Percentiles rank a stretch among this genome's conserved stretches.
These are phyloP conservation scores for Sporothrix variecibatus DNA, from an alignment of 2,329 filamentous ascomycete genomes.

Conservation along the genomic window DNA sequence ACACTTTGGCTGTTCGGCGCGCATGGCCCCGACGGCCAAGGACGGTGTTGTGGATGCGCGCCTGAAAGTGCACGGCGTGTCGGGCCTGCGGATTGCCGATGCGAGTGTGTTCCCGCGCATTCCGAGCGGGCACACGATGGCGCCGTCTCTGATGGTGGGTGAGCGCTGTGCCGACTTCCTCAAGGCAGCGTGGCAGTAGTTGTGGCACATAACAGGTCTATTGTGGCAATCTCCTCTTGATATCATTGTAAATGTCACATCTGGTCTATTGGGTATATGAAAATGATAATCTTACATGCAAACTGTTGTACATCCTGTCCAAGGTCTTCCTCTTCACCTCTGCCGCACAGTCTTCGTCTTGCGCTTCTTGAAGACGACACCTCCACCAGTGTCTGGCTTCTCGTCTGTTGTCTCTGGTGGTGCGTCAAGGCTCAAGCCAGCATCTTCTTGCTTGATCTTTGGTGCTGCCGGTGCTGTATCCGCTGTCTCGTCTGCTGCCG, in stretches of 20 bases:
- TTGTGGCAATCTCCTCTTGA: background rate
- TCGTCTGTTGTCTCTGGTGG: background rate
- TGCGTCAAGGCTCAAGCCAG: background rate
- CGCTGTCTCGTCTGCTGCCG: background rate
- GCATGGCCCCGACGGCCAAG: slow-evolving; percentile 35
- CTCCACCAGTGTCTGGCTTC: background rate
- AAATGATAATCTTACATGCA: background rate
- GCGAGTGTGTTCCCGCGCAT: slow-evolving; percentile 39
- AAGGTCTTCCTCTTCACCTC: slow-evolving; percentile 43
- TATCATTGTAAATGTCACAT: background rate
- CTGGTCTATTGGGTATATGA: slow-evolving; percentile 9
- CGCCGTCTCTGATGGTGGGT: slow-evolving; percentile 37
- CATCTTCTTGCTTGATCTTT: slow-evolving; percentile 15
- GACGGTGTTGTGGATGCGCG: slow-evolving; percentile 35
- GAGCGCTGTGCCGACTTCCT: slow-evolving; percentile 39
- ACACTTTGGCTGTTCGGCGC: slow-evolving; percentile 47
- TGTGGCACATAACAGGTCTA: background rate
- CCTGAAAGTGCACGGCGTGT: slow-evolving; percentile 34
- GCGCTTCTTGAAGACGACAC: slow-evolving; percentile 71
- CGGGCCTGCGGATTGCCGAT: slow-evolving; percentile 34
- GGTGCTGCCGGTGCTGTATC: background rate
- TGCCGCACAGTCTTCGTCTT: slow-evolving; percentile 68
- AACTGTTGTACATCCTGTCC: background rate
- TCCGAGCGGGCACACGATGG: slow-evolving; percentile 37
- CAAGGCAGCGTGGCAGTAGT: slow-evolving; percentile 29